phyloP scores from a whole-genome alignment of 1,284 basidiomycete genomes.

The Microstroma glucosiphilum region DNA sequence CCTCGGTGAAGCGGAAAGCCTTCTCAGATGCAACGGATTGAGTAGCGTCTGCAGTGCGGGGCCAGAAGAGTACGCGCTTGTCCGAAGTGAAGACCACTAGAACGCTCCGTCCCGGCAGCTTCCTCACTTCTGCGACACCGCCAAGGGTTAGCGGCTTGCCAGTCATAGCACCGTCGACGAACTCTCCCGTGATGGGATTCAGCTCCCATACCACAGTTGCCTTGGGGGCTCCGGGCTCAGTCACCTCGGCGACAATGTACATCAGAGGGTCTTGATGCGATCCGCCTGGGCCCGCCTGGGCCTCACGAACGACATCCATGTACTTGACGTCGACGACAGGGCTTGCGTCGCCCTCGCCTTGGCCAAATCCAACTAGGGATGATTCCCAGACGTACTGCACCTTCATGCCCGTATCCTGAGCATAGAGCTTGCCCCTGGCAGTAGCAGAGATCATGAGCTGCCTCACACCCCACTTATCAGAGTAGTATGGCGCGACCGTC shows the following conservation, averaged over 20 bases:
- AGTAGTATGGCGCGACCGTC: constrained; percentile 14
- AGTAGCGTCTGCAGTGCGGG: constrained; percentile 26
- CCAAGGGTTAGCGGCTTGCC: constrained; percentile 29
- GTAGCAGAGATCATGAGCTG: constrained; percentile 75
- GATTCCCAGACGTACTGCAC: constrained; percentile 42
- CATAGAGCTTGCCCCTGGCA: constrained; percentile 69
- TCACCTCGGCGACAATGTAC: constrained; percentile 40
- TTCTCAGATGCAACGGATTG: constrained; percentile 23
- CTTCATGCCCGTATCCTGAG: constrained; percentile 67
- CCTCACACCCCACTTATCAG: constrained; percentile 77
- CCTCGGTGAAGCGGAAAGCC: constrained; percentile 20
- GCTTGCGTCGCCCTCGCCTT: constrained; percentile 35
- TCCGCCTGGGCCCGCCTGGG: not conserved
- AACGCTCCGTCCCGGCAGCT: constrained; percentile 52
- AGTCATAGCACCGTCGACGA: constrained; percentile 23
- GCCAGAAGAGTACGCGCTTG: constrained; percentile 47
- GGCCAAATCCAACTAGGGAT: constrained; percentile 43
- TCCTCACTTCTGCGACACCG: constrained; percentile 28
- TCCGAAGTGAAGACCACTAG: constrained; percentile 61
- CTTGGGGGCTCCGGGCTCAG: constrained; percentile 19
- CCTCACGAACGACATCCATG: constrained; percentile 29
- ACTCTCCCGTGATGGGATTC: constrained; percentile 44
- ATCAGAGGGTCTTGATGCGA: constrained; percentile 21
- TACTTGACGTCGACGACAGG: constrained; percentile 35
- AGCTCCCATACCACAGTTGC: constrained; percentile 45